Conservation (phyloP, 768 basidiomycete species). For the Lentinula aciculospora region DNA sequence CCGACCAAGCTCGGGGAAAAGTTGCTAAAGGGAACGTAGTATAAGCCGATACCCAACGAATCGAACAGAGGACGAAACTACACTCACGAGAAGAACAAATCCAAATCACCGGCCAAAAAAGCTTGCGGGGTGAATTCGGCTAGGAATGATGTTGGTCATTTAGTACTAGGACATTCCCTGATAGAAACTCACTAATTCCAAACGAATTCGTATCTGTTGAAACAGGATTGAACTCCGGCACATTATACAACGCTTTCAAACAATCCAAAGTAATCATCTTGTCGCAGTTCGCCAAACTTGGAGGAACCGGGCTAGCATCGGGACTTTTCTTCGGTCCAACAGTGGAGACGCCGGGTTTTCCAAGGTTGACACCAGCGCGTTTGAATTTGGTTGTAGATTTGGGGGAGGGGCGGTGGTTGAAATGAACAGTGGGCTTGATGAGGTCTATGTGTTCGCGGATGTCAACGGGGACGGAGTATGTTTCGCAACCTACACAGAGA, state of each 20-base stretch:
- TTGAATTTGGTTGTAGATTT: constrained; percentile 10
- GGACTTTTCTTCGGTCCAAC: constrained; percentile 14
- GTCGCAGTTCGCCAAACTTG: constrained; percentile 25
- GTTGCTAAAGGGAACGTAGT: constrained; percentile 14
- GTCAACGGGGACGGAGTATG: constrained; percentile 34
- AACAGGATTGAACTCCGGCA: constrained; percentile 23
- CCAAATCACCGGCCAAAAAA: constrained; percentile 27
- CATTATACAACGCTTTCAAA: constrained; percentile 31
- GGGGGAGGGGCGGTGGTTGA: constrained; percentile 18
- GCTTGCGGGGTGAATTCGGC: constrained; percentile 37
- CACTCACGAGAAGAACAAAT: constrained; percentile 12
- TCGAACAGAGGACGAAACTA: background rate
- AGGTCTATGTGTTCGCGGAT: constrained; percentile 33
- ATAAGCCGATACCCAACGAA: background rate
- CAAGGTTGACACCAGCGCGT: constrained; percentile 9
- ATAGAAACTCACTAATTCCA: constrained; percentile 25
- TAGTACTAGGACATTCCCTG: background rate
- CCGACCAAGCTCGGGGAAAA: constrained; percentile 29
- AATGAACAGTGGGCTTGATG: constrained; percentile 40
- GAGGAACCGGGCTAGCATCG: constrained; percentile 10
- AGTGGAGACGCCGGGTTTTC: constrained; percentile 12
- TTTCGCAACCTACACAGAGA: constrained; percentile 24
- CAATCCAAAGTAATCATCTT: constrained; percentile 31
- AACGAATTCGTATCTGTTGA: constrained; percentile 27
- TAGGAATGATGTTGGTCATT: constrained; percentile 3